Base-by-base conservation (phyloP, 345 rosid species). In the Turritis glabra region DNA sequence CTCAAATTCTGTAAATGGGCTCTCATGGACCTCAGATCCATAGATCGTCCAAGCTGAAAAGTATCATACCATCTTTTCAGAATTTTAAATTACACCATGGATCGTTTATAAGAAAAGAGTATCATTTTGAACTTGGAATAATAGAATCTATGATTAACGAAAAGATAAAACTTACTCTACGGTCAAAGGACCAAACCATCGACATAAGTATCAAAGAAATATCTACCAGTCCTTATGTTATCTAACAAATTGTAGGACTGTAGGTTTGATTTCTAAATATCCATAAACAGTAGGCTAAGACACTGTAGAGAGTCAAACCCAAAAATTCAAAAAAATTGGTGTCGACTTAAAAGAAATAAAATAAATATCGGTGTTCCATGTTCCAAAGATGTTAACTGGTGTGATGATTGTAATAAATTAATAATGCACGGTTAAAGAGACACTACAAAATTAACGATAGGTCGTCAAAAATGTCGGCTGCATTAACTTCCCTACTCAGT, bases 391-490 rank as follows among this genome's bases (percentile, higher is more conserved):
- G 46, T 7, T 37, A 33, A 60, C 8, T 30, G 29, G 17, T 21
- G 12, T 30, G 29, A 27, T 21, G 12, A 14, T 29, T 1, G 23
- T 32, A n/a, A 32, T 69, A 46, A 32, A 17, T 0, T 43, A 64
- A 54, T 41, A 23, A 3, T 44, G 57, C 71, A 44, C 77, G 71
- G 62, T 75, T 67, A 58, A 50, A 67, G 64, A 76, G 70, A 53
- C 57, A 69, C 30, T 53, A 43, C 26, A 76, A n/a, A 69, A 12
- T 35, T 7, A 32, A 76, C n/a, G 0, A 51, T 5, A 18, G 21
- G 55, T 46, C 65, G 76, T 70, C 72, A 70, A 70, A 69, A 69
- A 69, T 35, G 18, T 63, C 80, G 80, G 80, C 76, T 70, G 60
- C 71, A 63, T 77, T 63, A 69, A 77, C 32, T 70, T 54, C 60